Evolutionary conservation across 768 basidiomycete genomes (phyloP).

Genomic region (Lentinus brumalis): DNA sequence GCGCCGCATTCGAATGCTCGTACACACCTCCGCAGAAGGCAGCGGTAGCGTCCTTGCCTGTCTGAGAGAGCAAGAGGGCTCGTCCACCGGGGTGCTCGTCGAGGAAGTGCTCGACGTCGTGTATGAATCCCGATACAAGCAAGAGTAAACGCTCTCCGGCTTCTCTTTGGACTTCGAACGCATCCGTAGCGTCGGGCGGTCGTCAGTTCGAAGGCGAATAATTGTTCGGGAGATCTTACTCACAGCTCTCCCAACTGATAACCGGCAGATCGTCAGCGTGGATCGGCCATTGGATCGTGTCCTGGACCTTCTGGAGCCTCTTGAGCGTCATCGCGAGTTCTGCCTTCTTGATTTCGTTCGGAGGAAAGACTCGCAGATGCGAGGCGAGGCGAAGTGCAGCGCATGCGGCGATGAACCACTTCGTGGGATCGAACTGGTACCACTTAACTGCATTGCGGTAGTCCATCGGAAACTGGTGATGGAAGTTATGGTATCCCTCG

Average conservation of each 20-base stretch:
- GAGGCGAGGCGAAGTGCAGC: constrained; percentile 67
- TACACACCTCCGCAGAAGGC: constrained; percentile 87
- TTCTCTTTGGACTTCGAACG: constrained; percentile 59
- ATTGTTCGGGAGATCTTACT: constrained; percentile 28
- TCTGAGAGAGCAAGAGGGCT: constrained; percentile 52
- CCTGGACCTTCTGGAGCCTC: constrained; percentile 63
- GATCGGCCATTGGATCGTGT: constrained; percentile 63
- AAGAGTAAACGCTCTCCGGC: constrained; percentile 66
- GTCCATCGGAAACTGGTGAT: constrained; percentile 61
- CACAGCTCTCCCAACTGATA: constrained; percentile 81
- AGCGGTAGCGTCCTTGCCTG: constrained; percentile 81
- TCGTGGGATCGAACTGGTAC: constrained; percentile 74
- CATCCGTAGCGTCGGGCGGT: too few species aligned
- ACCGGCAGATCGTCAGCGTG: constrained; percentile 64
- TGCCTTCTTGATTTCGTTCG: constrained; percentile 85
- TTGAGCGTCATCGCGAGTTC: constrained; percentile 84
- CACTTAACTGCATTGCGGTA: constrained; percentile 57
- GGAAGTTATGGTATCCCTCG: constrained; percentile 86
- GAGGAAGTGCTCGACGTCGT: constrained; percentile 74
- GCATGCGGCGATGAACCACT: constrained; percentile 81
- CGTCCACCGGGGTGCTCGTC: constrained; percentile 83
- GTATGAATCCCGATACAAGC: constrained; percentile 83
- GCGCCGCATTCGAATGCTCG: constrained; percentile 81
- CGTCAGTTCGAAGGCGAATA: too few species aligned
- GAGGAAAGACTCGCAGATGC: constrained; percentile 82